These are phyloP conservation scores for Mortierella sp. DNA, from an alignment of 371 early-diverging fungal species.

Conservation along the genomic window DNA sequence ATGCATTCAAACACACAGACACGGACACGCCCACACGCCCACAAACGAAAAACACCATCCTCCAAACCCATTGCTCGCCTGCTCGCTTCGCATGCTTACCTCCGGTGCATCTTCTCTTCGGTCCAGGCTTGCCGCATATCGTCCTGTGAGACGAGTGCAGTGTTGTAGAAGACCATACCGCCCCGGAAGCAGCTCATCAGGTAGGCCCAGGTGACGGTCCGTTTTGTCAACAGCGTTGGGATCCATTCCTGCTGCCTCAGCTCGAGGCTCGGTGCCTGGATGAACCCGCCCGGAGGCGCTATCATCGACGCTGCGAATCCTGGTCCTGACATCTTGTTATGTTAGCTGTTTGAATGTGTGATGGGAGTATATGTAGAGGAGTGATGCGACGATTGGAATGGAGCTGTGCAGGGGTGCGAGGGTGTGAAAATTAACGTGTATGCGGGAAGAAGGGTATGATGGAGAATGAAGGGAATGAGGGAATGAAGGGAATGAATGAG, in stretches of 20 bases:
- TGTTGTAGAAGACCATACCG: constrained; percentile 46
- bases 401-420: too few relatives aligned
- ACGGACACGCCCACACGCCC: not conserved
- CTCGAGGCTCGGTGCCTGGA: not conserved
- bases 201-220: constrained; percentile 33
- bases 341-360: not conserved
- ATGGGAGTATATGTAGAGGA: not conserved
- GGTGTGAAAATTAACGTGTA: constrained; percentile 3
- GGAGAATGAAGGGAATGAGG: not conserved
- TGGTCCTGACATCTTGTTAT: constrained; percentile 1
- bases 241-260: constrained; percentile 30
- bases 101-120: constrained; percentile 47
- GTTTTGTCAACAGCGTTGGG: constrained; percentile 11
- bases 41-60: too few relatives aligned
- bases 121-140: constrained; percentile 33
- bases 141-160: constrained; percentile 26
- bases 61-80: not conserved
- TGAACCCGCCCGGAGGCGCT: not conserved
- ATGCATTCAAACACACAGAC: too few relatives aligned
- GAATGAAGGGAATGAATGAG: not conserved
- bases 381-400: not conserved
- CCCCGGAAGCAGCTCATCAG: constrained; percentile 29
- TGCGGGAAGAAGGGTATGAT: not conserved
- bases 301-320: constrained; percentile 1
- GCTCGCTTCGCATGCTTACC: constrained; percentile 17